Base-by-base conservation (phyloP, 208 protist genomes). In the Leishmania tarentolae region DNA sequence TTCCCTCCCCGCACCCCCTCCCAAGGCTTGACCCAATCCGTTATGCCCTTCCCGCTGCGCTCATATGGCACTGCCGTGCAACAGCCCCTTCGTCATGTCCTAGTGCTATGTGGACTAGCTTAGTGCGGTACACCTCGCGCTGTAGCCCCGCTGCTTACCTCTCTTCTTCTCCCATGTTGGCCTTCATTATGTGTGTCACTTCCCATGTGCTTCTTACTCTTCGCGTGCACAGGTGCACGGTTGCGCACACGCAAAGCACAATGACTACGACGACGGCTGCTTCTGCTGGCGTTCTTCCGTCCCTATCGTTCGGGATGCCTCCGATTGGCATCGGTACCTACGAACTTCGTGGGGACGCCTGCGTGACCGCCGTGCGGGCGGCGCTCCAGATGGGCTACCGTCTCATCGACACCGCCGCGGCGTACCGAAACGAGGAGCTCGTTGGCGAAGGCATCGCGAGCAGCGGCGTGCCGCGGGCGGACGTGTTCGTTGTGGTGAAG, bases 321-420 rank as follows among this genome's bases (percentile, higher is more conserved):
- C 86, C 89, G 11, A 81, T 96, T 47, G 94, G 94, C 53, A 86
- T 96, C 53, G 94, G 94, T 63, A 97, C 94, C 13, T 96, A 96
- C 79, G 86, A 95, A 80, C 87, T 97, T 19, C 83, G 88, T 42
- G 92, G 93, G 11, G 88, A 92, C 21, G 88, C 79, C 37, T 96
- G 92, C 66, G 72, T 81, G 50, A 57, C 65, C 3, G 88, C 91
- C 1, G 94, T 98, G 3, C 44, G 76, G 13, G 37, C 69, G 0
- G 93, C 92, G 13, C 83, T 98, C 47, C 81, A 85, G 63, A 73
- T 88, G 37, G 95, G 95, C 57, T 96, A 92, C 79, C 93, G 95
- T 19, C 90, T 95, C 6, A 85, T 98, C 70, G 95, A 98, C 86
- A 98, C 95, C 19, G 95, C 93, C 0, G 90, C 93, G 1, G 88